Evolutionary conservation across 139 green algal genomes (phyloP).

Genomic region (Chlamydomonas eustigma): DNA sequence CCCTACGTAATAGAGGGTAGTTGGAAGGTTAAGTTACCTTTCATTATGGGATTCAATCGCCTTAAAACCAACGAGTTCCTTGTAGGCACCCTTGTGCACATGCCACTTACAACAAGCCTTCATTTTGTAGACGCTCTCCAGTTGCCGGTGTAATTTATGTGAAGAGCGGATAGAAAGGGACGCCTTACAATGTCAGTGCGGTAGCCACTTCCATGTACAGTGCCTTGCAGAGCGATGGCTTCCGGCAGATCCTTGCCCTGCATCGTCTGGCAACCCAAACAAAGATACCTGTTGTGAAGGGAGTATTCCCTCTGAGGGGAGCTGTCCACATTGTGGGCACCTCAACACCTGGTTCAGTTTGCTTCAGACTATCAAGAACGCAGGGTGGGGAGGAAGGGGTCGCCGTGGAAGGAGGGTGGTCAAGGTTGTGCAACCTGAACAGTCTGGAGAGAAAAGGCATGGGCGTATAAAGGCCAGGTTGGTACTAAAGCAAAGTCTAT

Average conservation of each 20-base stretch:
- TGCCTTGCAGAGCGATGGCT: constrained; percentile 12
- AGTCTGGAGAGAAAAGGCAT: no score
- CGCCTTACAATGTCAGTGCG: constrained; percentile 35
- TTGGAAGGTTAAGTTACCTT: background rate
- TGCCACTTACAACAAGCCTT: background rate
- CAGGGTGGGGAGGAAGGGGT: no score
- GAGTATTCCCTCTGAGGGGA: background rate
- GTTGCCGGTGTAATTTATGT: background rate
- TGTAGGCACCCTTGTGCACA: background rate
- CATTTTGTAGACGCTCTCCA: background rate
- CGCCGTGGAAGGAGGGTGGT: no score
- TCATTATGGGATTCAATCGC: background rate
- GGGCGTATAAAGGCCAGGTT: no score
- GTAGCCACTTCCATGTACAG: constrained; percentile 11
- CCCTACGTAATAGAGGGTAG: no score
- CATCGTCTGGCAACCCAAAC: no score
- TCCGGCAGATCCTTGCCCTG: no score
- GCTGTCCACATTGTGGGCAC: background rate
- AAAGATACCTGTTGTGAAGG: no score
- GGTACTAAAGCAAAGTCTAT: no score
- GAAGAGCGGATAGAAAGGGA: constrained; percentile 46
- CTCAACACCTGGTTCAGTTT: constrained; percentile 9
- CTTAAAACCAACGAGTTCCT: background rate
- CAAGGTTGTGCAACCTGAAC: no score
- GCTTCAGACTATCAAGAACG: background rate